Percentiles rank a stretch among this genome's conserved stretches.
These are phyloP conservation scores for Lophium mytilinum DNA, from an alignment of 495 filamentous ascomycete genomes.

Conservation along the genomic window DNA sequence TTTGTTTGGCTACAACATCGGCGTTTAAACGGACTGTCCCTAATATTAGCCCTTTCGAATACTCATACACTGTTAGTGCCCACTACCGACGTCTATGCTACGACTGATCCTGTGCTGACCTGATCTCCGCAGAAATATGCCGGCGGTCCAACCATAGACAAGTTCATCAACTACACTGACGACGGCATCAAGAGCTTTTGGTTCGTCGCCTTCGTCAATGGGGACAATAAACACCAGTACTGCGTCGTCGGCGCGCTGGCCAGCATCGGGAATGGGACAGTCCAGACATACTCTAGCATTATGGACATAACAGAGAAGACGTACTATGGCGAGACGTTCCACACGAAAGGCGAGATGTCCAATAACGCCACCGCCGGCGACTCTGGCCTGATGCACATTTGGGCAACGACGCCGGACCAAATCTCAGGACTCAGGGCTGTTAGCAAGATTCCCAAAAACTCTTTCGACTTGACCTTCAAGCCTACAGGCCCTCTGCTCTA, in stretches of 20 bases:
- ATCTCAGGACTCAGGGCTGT: neutral
- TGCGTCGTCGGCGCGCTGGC: neutral
- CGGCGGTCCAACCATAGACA: neutral
- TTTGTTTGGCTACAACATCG: neutral
- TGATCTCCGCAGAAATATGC: neutral
- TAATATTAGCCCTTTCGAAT: neutral
- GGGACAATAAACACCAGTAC: neutral
- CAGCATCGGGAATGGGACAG: neutral
- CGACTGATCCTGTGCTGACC: neutral
- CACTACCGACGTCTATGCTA: neutral
- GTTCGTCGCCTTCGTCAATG: neutral
- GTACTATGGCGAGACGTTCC: neutral
- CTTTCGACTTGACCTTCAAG: neutral
- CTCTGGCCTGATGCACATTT: neutral
- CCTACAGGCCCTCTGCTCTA: neutral
- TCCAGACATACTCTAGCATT: neutral
- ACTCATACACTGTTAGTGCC: neutral
- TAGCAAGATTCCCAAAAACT: neutral
- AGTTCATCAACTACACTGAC: neutral
- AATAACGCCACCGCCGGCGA: neutral
- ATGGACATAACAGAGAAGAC: conserved; percentile 1
- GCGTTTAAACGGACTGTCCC: neutral
- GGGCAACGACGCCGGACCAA: neutral
- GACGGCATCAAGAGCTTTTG: neutral
- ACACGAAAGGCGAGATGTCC: neutral